These are phyloP conservation scores for Keqinozyma sinolaborantium DNA, from an alignment of 1,139 yeast species.

Conservation along the genomic window DNA sequence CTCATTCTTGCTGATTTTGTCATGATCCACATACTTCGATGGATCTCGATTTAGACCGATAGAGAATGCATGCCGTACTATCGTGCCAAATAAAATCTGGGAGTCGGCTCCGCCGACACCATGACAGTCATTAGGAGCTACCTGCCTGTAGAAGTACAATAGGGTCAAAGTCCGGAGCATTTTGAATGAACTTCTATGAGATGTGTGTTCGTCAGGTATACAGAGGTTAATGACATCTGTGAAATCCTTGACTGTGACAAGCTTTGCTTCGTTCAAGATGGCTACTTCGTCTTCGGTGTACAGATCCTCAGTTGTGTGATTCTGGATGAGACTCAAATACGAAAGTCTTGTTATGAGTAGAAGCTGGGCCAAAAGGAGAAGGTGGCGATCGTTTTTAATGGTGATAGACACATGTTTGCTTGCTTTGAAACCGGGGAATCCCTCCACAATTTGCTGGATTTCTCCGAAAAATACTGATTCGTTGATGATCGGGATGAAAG, in stretches of 20 bases:
- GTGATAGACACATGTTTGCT: conserved; percentile 18
- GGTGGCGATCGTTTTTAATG: conserved; percentile 30
- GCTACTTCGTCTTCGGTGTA: conserved; percentile 25
- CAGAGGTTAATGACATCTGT: conserved; percentile 27
- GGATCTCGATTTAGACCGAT: conserved; percentile 47
- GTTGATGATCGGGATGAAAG: conserved; percentile 36
- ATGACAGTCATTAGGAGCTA: conserved; percentile 42
- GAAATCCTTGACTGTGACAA: conserved; percentile 21
- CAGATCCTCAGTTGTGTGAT: conserved; percentile 25
- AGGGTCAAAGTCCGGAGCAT: conserved; percentile 31
- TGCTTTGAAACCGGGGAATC: conserved; percentile 20
- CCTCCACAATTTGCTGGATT: conserved; percentile 22
- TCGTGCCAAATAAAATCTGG: conserved; percentile 35
- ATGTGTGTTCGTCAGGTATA: conserved; percentile 25
- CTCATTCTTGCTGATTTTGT: conserved; percentile 25
- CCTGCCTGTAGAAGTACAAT: conserved; percentile 32
- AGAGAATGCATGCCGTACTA: conserved; percentile 37
- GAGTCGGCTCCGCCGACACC: conserved; percentile 44
- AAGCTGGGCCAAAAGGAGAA: conserved; percentile 28
- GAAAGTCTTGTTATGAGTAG: conserved; percentile 34
- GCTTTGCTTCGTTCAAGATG: conserved; percentile 26
- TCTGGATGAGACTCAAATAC: conserved; percentile 39
- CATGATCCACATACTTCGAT: conserved; percentile 25
- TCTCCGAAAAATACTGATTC: conserved; percentile 27
- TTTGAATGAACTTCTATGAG: conserved; percentile 29